These are phyloP conservation scores for Meyerozyma athensensis DNA, from an alignment of 1,139 yeast genomes.

Conservation along the genomic window DNA sequence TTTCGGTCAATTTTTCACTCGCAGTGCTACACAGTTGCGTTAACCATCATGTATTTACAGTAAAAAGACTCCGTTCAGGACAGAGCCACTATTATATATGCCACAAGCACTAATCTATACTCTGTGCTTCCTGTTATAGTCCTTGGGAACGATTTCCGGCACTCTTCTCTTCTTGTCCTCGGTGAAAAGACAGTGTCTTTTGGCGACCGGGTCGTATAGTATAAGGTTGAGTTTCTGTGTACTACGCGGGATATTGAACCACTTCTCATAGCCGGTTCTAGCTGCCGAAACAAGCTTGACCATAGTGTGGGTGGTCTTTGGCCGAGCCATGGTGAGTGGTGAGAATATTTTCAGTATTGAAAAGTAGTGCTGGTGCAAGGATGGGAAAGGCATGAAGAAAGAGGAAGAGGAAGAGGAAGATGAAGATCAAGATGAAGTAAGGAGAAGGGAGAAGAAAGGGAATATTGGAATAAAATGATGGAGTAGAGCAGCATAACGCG, in stretches of 20 bases:
- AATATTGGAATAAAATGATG: too few relatives aligned
- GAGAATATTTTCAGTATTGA: neutral
- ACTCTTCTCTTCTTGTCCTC: slow-evolving; percentile 83
- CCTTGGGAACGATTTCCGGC: slow-evolving; percentile 58
- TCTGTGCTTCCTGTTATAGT: slow-evolving; percentile 46
- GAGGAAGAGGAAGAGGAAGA: neutral
- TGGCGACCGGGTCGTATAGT: slow-evolving; percentile 76
- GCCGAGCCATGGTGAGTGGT: slow-evolving; percentile 33
- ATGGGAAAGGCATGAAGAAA: slow-evolving; percentile 1
- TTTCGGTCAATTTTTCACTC: too few relatives aligned
- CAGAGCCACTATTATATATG: too few relatives aligned
- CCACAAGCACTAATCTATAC: slow-evolving; percentile 10
- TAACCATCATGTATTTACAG: too few relatives aligned
- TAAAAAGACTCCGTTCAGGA: too few relatives aligned
- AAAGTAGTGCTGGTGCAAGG: neutral
- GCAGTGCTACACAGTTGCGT: too few relatives aligned
- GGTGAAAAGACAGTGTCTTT: slow-evolving; percentile 77
- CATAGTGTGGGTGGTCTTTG: slow-evolving; percentile 43
- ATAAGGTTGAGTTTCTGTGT: slow-evolving; percentile 76
- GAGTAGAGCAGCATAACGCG: too few relatives aligned
- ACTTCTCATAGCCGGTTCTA: slow-evolving; percentile 78
- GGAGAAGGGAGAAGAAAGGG: too few relatives aligned
- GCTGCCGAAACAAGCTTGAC: slow-evolving; percentile 47
- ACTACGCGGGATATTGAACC: slow-evolving; percentile 77
- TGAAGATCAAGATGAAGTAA: too few relatives aligned